A percentile compares a stretch with the other conserved stretches of the same genome.
phyloP scores from a whole-genome alignment of 2,329 filamentous ascomycete genomes.

The Fusarium subtropicale region DNA sequence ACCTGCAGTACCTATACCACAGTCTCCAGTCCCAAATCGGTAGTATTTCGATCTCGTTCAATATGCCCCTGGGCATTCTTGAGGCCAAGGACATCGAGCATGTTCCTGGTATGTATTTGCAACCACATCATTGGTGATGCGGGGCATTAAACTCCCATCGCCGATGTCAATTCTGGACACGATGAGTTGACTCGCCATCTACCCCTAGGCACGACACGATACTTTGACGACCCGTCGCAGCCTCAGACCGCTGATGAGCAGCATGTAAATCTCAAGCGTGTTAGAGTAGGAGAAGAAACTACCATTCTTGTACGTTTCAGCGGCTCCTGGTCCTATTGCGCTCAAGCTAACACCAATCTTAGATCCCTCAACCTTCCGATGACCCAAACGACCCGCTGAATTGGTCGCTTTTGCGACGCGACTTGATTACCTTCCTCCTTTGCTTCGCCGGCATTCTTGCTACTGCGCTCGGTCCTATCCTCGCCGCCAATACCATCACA shows the following conservation, averaged over 20 bases:
- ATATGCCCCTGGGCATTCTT: conserved; percentile 73
- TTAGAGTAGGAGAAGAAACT: conserved; percentile 71
- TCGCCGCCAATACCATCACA: conserved; percentile 88
- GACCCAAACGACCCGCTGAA: conserved; percentile 89
- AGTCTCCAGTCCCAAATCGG: conserved; percentile 13
- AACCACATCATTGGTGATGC: background rate
- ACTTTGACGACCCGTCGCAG: conserved; percentile 69
- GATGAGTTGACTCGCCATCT: conserved; percentile 28
- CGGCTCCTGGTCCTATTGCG: background rate
- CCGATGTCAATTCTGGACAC: conserved; percentile 1
- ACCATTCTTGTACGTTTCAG: conserved; percentile 80
- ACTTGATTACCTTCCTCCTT: conserved; percentile 81
- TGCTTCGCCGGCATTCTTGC: conserved; percentile 86
- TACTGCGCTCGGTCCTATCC: conserved; percentile 83
- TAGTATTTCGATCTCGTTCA: conserved; percentile 24
- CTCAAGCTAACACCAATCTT: conserved; percentile 25
- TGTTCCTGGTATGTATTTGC: conserved; percentile 73
- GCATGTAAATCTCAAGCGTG: conserved; percentile 73
- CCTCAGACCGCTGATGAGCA: conserved; percentile 57
- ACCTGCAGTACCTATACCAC: background rate
- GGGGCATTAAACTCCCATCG: conserved; percentile 6
- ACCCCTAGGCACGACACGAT: conserved; percentile 67
- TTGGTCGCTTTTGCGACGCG: conserved; percentile 89
- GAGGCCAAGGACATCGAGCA: conserved; percentile 73
- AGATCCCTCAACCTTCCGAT: conserved; percentile 85